These are phyloP conservation scores for Celoporthe dispersa DNA, from an alignment of 2,329 filamentous ascomycete species.

Conservation along the genomic window DNA sequence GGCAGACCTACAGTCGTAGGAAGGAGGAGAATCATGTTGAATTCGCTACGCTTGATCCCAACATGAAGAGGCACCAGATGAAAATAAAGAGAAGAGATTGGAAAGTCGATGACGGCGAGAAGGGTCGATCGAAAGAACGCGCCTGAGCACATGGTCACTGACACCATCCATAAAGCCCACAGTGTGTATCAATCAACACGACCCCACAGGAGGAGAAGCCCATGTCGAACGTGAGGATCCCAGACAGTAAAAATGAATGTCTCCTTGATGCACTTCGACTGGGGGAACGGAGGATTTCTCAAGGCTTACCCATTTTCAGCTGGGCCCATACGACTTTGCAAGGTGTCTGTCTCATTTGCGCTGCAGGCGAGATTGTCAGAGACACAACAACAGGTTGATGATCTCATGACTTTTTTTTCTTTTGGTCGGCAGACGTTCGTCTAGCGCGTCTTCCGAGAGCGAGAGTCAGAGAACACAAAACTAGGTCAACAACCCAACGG, in stretches of 20 bases:
- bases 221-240: neutral
- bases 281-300: neutral
- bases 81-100: neutral
- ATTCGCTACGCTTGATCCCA: neutral
- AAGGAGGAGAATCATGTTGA: neutral
- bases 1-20: neutral
- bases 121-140: neutral
- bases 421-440: neutral
- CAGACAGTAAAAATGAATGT: neutral
- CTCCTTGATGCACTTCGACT: neutral
- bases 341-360: neutral
- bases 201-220: neutral
- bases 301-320: neutral
- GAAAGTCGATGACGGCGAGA: neutral
- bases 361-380: neutral
- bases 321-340: neutral
- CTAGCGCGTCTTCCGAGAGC: slow-evolving; percentile 11
- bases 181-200: neutral
- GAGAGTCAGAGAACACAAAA: neutral
- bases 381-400: slow-evolving; percentile 10
- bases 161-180: neutral
- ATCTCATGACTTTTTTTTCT: slow-evolving; percentile 27
- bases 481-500: neutral
- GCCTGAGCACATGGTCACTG: neutral
- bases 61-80: neutral